Percentiles rank a stretch among this genome's conserved stretches.
Conservation (phyloP, 2,329 filamentous ascomycete genomes). For the Fusarium hainanense region DNA sequence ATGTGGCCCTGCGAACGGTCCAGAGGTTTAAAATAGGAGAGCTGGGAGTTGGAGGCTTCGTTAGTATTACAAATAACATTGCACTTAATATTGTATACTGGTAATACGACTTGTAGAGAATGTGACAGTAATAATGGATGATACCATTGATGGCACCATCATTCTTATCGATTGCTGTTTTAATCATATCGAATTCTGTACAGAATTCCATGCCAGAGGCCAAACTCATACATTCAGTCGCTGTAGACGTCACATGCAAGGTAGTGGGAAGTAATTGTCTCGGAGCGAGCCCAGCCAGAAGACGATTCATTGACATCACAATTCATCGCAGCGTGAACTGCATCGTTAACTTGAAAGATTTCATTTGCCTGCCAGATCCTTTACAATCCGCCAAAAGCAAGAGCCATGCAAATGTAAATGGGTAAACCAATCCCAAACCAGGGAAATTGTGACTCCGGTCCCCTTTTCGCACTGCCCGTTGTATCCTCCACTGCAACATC, state of each 20-base stretch:
- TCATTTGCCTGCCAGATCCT: conserved; percentile 64
- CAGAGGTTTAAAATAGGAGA: neutral
- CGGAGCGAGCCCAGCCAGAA: conserved; percentile 34
- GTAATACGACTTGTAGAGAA: neutral
- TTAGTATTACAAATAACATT: neutral
- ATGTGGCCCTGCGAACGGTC: neutral
- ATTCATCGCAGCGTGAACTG: conserved; percentile 33
- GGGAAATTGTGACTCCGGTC: conserved; percentile 54
- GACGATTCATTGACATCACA: conserved; percentile 44
- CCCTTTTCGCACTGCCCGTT: conserved; percentile 49
- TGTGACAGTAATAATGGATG: neutral
- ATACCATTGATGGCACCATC: neutral
- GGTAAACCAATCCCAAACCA: conserved; percentile 55
- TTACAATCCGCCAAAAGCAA: conserved; percentile 62
- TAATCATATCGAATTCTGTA: neutral
- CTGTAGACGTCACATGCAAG: conserved; percentile 2
- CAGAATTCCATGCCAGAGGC: neutral
- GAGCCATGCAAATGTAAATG: conserved; percentile 64
- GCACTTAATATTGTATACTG: neutral
- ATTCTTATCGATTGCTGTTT: neutral
- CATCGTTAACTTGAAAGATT: conserved; percentile 57
- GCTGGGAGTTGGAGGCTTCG: conserved; percentile 7
- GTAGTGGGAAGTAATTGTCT: neutral
- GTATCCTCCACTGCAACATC: conserved; percentile 42
- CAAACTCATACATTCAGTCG: neutral